A percentile compares a stretch with the other conserved stretches of the same genome.
These are phyloP conservation scores for Ceratocystis diversiconidia DNA, from an alignment of 2,329 filamentous ascomycete species.

Conservation along the genomic window DNA sequence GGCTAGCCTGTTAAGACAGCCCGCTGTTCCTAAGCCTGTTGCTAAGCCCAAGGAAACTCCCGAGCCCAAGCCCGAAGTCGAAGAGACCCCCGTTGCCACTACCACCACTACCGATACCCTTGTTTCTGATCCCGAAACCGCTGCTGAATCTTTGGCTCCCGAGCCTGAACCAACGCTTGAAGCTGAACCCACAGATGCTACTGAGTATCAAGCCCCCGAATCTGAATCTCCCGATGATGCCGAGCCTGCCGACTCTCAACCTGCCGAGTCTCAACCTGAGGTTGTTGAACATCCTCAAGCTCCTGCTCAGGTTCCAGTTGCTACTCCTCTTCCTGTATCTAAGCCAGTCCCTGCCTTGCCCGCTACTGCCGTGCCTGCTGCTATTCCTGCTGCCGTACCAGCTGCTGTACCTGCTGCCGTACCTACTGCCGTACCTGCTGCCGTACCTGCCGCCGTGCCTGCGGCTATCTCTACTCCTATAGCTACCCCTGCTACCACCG, in stretches of 20 bases:
- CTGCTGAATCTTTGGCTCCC: not conserved
- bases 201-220: constrained; percentile 21
- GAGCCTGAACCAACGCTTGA: constrained; percentile 8
- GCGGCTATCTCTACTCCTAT: constrained; percentile 43
- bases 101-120: constrained; percentile 7
- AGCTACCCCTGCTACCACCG: constrained; percentile 51
- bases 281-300: constrained; percentile 31
- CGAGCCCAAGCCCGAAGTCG: constrained; percentile 29
- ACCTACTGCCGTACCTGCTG: constrained; percentile 39
- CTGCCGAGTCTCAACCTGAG: constrained; percentile 23
- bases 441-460: constrained; percentile 49
- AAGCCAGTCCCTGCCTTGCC: constrained; percentile 40
- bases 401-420: constrained; percentile 40
- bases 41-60: constrained; percentile 40
- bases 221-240: constrained; percentile 21
- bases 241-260: constrained; percentile 25
- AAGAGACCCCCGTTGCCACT: constrained; percentile 19
- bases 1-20: constrained; percentile 59
- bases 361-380: constrained; percentile 61
- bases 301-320: constrained; percentile 23
- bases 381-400: constrained; percentile 57
- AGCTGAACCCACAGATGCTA: constrained; percentile 22
- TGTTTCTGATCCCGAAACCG: constrained; percentile 4
- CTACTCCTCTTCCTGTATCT: constrained; percentile 52
- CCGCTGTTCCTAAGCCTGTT: constrained; percentile 42